phyloP scores from a whole-genome alignment of 108 stramenopile species.

The Aureococcus anophagefferens region DNA sequence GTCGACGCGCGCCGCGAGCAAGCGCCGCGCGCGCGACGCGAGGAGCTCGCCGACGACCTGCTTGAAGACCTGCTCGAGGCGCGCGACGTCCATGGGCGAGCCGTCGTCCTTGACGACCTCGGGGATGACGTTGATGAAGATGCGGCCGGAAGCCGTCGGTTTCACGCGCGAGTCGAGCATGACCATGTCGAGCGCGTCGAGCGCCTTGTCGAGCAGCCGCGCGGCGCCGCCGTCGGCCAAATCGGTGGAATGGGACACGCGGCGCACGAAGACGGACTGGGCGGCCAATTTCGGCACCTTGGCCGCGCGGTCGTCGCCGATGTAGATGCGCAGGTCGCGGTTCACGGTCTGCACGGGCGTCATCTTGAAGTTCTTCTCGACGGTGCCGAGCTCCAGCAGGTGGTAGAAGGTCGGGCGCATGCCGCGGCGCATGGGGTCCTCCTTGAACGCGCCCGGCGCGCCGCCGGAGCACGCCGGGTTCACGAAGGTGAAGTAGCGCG shows the following conservation, averaged over 20 bases:
- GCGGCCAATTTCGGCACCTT: constrained; percentile 39
- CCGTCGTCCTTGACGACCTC: constrained; percentile 18
- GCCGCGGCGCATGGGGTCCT: constrained; percentile 81
- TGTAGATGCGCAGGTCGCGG: constrained; percentile 78
- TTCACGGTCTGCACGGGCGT: constrained; percentile 76
- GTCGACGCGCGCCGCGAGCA: constrained; percentile 86
- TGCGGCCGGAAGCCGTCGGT: constrained; percentile 72
- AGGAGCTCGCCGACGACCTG: constrained; percentile 59
- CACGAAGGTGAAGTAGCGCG: constrained; percentile 74
- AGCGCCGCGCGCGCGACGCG: constrained; percentile 68
- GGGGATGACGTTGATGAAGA: constrained; percentile 82
- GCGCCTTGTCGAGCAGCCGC: constrained; percentile 67
- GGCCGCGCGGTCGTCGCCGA: constrained; percentile 57
- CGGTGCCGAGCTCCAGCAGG: constrained; percentile 71
- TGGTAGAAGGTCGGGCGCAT: constrained; percentile 95
- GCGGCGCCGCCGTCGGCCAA: constrained; percentile 55
- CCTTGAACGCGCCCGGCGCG: constrained; percentile 48
- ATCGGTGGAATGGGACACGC: constrained; percentile 76
- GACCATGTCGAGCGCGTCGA: constrained; percentile 89
- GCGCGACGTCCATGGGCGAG: constrained; percentile 28
- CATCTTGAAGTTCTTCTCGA: constrained; percentile 67
- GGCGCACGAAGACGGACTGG: constrained; percentile 84
- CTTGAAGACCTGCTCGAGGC: constrained; percentile 33
- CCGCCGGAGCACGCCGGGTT: constrained; percentile 10
- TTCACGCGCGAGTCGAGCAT: constrained; percentile 78